Evolutionary conservation across 352 stramenopile species (phyloP).

Genomic region (Pythium grandisporangium): DNA sequence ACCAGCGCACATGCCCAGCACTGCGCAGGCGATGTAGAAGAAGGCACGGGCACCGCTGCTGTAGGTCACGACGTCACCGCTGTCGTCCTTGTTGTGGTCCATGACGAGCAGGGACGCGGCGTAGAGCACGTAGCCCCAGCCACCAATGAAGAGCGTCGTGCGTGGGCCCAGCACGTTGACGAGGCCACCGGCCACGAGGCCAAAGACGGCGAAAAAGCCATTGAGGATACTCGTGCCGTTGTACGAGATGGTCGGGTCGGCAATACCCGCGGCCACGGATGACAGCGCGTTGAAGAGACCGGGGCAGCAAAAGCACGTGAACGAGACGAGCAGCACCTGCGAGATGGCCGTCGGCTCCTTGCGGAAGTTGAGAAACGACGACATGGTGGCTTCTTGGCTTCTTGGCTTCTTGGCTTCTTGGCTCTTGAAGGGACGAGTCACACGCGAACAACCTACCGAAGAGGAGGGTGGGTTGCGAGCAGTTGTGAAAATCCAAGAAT

Average conservation of each 20-base stretch:
- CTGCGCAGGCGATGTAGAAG: constrained; percentile 24
- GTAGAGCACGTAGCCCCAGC: constrained; percentile 51
- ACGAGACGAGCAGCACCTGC: constrained; percentile 28
- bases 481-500: no score
- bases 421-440: no score
- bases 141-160: constrained; percentile 34
- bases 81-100: constrained; percentile 3
- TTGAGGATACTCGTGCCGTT: constrained; percentile 39
- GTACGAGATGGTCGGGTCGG: constrained; percentile 27
- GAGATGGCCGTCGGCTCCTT: no score
- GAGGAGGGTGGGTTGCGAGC: no score
- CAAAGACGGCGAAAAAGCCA: constrained; percentile 46
- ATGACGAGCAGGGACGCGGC: constrained; percentile 31
- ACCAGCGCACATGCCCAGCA: constrained; percentile 46
- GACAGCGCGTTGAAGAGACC: constrained; percentile 48
- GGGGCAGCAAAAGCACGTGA: constrained; percentile 41
- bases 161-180: constrained; percentile 36
- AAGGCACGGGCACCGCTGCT: no score
- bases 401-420: no score
- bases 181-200: constrained; percentile 30
- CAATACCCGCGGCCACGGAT: constrained; percentile 26
- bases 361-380: no score
- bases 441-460: no score
- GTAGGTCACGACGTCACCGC: neutral
- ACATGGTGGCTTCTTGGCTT: no score